Percentiles rank a stretch among this genome's conserved stretches.
These are phyloP conservation scores for Amphichorda felina DNA, from an alignment of 2,329 filamentous ascomycete genomes.

Conservation along the genomic window DNA sequence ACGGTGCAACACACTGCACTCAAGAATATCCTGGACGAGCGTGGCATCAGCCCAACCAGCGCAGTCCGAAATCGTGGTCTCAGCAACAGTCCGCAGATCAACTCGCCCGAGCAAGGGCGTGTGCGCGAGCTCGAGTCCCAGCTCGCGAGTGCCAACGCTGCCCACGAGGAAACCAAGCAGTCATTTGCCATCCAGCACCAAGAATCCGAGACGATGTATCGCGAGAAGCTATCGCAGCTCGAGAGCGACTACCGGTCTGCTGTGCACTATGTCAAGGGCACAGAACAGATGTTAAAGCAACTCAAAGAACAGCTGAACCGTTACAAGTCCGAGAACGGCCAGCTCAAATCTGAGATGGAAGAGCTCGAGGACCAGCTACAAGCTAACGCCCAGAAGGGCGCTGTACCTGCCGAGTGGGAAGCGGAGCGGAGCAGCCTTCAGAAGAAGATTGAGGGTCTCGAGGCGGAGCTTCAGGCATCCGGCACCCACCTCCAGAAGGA, in stretches of 20 bases:
- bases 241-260: slow-evolving; percentile 97
- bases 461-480: slow-evolving; percentile 56
- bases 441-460: slow-evolving; percentile 54
- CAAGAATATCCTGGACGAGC: slow-evolving; percentile 83
- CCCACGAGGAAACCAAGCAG: slow-evolving; percentile 76
- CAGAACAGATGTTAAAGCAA: slow-evolving; percentile 97
- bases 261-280: slow-evolving; percentile 95
- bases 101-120: slow-evolving; percentile 70
- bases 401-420: slow-evolving; percentile 56
- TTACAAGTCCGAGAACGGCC: slow-evolving; percentile 77
- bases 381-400: slow-evolving; percentile 18
- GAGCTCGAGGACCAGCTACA: slow-evolving; percentile 45
- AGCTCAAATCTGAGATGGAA: slow-evolving; percentile 72
- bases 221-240: slow-evolving; percentile 84
- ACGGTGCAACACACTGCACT: slow-evolving; percentile 85
- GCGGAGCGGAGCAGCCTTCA: slow-evolving; percentile 57
- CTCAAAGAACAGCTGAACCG: slow-evolving; percentile 95
- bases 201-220: slow-evolving; percentile 79
- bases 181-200: slow-evolving; percentile 69
- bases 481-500: slow-evolving; percentile 59
- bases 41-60: slow-evolving; percentile 70
- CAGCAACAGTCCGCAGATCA: slow-evolving; percentile 55
- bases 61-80: slow-evolving; percentile 60
- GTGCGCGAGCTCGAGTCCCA: slow-evolving; percentile 82
- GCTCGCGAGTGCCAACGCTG: slow-evolving; percentile 61